Evolutionary conservation across 2,329 filamentous ascomycete genomes (phyloP).

Genomic region (Clarireedia monteithiana): DNA sequence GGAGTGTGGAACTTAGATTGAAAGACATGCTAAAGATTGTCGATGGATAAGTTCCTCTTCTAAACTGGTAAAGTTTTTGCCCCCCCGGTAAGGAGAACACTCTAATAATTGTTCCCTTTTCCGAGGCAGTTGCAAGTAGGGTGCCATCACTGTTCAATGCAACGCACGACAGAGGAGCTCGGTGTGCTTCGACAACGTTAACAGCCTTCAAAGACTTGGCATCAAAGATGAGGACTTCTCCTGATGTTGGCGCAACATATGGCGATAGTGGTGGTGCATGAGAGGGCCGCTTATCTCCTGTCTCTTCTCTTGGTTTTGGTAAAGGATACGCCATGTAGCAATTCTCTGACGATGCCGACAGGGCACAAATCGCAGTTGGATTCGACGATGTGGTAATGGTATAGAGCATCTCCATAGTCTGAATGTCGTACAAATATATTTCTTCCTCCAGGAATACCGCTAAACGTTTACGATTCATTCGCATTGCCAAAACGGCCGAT

Average conservation of each 20-base stretch:
- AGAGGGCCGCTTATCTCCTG: constrained; percentile 52
- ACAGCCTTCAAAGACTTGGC: constrained; percentile 82
- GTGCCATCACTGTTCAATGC: constrained; percentile 90
- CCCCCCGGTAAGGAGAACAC: constrained; percentile 89
- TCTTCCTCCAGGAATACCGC: constrained; percentile 92
- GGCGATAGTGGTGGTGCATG: constrained; percentile 78
- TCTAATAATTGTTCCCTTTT: constrained; percentile 94
- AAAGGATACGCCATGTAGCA: constrained; percentile 94
- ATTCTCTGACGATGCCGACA: constrained; percentile 90
- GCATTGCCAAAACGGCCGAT: constrained; percentile 88
- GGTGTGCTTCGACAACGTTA: constrained; percentile 92
- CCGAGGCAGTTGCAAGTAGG: constrained; percentile 85
- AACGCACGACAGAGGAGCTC: constrained; percentile 82
- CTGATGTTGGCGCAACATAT: constrained; percentile 76
- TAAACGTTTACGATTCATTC: constrained; percentile 87
- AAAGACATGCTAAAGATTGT: constrained; percentile 99
- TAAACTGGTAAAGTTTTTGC: constrained; percentile 92
- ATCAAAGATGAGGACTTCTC: constrained; percentile 90
- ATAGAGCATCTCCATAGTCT: constrained; percentile 92
- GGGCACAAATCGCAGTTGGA: constrained; percentile 79
- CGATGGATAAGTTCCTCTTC: constrained; percentile 88
- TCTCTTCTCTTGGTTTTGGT: constrained; percentile 61
- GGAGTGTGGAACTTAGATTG: constrained; percentile 84
- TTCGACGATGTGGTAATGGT: constrained; percentile 94
- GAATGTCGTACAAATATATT: constrained; percentile 97